phyloP scores from a whole-genome alignment of 2,329 filamentous ascomycete species.

The Onygena corvina region DNA sequence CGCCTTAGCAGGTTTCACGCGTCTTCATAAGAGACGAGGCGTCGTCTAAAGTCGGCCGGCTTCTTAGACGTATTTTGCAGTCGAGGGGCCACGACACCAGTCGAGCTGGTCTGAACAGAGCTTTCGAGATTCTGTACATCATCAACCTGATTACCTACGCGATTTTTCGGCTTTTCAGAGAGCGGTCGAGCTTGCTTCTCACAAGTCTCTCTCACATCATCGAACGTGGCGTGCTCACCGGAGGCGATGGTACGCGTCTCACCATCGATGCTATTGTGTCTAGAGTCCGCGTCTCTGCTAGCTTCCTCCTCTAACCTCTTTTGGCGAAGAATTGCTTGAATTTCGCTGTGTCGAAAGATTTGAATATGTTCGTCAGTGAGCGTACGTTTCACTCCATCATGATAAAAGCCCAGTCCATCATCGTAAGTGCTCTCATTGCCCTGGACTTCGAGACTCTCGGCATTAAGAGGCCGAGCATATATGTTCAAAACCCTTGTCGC shows the following conservation, averaged over 20 bases:
- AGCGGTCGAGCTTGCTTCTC: no score
- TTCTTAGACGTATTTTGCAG: neutral
- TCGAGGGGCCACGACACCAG: no score
- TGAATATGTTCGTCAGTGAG: slow-evolving; percentile 82
- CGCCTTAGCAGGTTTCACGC: no score
- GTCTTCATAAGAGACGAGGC: neutral
- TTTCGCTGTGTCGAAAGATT: slow-evolving; percentile 81
- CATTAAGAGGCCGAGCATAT: neutral
- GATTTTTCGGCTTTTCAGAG: no score
- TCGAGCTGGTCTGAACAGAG: neutral
- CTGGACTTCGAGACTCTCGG: neutral
- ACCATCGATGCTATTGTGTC: neutral
- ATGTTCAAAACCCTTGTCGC: neutral
- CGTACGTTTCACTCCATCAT: slow-evolving; percentile 75
- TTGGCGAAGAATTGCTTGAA: slow-evolving; percentile 56
- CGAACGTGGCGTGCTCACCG: no score
- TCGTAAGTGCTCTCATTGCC: slow-evolving; percentile 20
- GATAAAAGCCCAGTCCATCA: slow-evolving; percentile 68
- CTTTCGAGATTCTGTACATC: no score
- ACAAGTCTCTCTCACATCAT: no score
- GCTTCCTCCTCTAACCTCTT: slow-evolving; percentile 25
- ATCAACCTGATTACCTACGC: no score
- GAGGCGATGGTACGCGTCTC: neutral
- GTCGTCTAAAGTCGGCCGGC: neutral
- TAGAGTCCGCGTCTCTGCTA: slow-evolving; percentile 9